Base-by-base conservation (phyloP, 1,139 yeast genomes). In the Nakaseomyces nivariensis region DNA sequence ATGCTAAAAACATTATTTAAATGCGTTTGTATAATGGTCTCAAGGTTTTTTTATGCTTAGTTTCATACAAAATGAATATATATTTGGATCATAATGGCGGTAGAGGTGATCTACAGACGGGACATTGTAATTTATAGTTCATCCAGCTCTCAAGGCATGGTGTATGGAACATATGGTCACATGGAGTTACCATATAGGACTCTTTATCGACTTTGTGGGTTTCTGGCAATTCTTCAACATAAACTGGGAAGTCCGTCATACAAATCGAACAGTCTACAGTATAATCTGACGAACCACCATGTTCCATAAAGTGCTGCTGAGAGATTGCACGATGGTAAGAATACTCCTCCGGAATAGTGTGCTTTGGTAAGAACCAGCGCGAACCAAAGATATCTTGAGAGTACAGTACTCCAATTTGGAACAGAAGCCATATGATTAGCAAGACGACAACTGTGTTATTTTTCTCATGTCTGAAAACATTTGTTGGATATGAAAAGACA, bases 131-230 rank as follows among this genome's bases (percentile, higher is more conserved):
- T 60, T 90, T 85, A 60, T 88, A 85, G 66, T 84, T 79, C 96
- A 90, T 88, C 97, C 97, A 90, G 57, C 78, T 81, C 62, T 87
- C 95, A 58, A 90, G 71, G 69, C 97, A 90, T 37, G 78, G 82
- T 0, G 87, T 76, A 62, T 90, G 97, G 75, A 89, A 90, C 8
- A 88, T 81, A 66, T 90, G 97, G 49, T 81, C 76, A 64, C 97
- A 90, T 1, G 97, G 97, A 0, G 97, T 88, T 1, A 89, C 81
- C 97, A 90, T 88, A 60, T 85, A 88, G 37, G 71, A 68, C 52
- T 61, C 58, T 29, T 58, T 53, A 47, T 61, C 64, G 4, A 58
- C 59, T 27, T 52, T 57, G 54, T 58, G 65, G 7, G 63, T 63
- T 46, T 59, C 64, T 40, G 58, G 57, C 5, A 61, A 50, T 26